phyloP scores from a whole-genome alignment of 179 eudicot species.

The Silene coronaria region DNA sequence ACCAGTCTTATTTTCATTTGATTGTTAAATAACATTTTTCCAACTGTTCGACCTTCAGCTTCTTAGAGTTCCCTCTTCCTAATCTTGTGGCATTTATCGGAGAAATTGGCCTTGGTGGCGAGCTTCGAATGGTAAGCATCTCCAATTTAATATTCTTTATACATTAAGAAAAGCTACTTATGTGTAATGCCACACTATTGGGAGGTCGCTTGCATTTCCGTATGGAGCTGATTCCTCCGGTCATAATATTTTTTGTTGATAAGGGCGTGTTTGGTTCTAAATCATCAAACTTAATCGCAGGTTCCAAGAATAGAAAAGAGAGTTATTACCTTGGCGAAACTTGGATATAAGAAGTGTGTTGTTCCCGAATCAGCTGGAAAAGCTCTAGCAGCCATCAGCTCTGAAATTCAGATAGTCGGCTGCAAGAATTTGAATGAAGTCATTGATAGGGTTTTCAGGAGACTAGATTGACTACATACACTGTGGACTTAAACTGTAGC shows the following conservation, averaged over 20 bases:
- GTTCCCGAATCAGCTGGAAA: slow-evolving; percentile 54
- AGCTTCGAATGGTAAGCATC: slow-evolving; percentile 71
- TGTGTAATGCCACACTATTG: not conserved
- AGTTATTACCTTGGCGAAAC: slow-evolving; percentile 61
- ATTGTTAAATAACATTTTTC: slow-evolving; percentile 8
- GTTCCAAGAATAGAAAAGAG: slow-evolving; percentile 89
- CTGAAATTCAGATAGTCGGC: slow-evolving; percentile 46
- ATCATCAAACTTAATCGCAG: slow-evolving; percentile 39
- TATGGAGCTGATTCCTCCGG: not conserved
- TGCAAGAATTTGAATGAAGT: slow-evolving; percentile 79
- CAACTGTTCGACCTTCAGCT: slow-evolving; percentile 44
- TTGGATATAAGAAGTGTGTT: slow-evolving; percentile 76
- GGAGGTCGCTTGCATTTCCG: not conserved
- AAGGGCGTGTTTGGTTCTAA: not conserved
- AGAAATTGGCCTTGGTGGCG: slow-evolving; percentile 95
- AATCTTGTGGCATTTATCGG: slow-evolving; percentile 76
- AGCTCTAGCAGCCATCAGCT: slow-evolving; percentile 35
- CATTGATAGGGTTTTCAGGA: slow-evolving; percentile 52
- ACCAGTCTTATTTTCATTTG: not conserved
- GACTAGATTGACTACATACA: not conserved
- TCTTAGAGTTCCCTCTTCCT: slow-evolving; percentile 77
- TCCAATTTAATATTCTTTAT: not conserved
- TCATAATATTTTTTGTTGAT: not conserved
- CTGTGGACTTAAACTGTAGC: slow-evolving; percentile 22
- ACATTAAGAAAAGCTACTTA: not conserved